A percentile compares a stretch with the other conserved stretches of the same genome.
phyloP scores from a whole-genome alignment of 225 moss, liverwort and hornwort genomes.

The Lunularia cruciata region DNA sequence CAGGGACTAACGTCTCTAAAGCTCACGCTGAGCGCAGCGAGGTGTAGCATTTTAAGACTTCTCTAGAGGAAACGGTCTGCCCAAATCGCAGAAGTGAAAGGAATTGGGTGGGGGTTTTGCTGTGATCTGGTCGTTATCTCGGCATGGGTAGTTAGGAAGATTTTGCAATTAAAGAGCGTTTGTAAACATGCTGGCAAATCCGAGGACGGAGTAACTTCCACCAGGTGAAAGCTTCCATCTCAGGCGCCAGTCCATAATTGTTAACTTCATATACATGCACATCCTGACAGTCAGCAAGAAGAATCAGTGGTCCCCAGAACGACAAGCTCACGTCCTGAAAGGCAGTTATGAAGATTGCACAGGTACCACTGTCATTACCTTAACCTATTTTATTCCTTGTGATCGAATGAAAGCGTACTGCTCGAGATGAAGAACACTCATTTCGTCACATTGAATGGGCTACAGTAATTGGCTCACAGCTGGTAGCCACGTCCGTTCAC shows the following conservation, averaged over 20 bases:
- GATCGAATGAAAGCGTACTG: slow-evolving; percentile 10
- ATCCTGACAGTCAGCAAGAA: slow-evolving; percentile 9
- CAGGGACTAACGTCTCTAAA: too few species aligned
- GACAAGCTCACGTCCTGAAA: slow-evolving; percentile 1
- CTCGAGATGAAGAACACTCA: neutral
- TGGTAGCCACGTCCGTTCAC: slow-evolving; percentile 2
- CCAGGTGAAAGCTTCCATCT: neutral
- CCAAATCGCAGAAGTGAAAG: too few species aligned
- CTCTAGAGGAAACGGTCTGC: too few species aligned
- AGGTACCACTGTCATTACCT: slow-evolving; percentile 7
- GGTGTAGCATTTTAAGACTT: too few species aligned
- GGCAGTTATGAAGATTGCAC: neutral
- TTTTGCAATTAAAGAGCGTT: neutral
- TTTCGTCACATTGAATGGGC: neutral
- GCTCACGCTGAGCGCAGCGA: too few species aligned
- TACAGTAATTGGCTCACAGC: slow-evolving; percentile 13
- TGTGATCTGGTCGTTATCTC: too few species aligned
- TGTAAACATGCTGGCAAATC: neutral
- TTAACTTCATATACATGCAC: slow-evolving; percentile 13
- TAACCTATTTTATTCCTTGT: neutral
- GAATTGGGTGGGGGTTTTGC: too few species aligned
- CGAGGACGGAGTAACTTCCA: slow-evolving; percentile 5
- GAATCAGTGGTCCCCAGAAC: slow-evolving; percentile 13
- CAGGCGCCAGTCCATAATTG: slow-evolving; percentile 10
- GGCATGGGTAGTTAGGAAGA: neutral